Conservation (phyloP, 2,329 filamentous ascomycete genomes). For the Emmonsiellopsis sp. region DNA sequence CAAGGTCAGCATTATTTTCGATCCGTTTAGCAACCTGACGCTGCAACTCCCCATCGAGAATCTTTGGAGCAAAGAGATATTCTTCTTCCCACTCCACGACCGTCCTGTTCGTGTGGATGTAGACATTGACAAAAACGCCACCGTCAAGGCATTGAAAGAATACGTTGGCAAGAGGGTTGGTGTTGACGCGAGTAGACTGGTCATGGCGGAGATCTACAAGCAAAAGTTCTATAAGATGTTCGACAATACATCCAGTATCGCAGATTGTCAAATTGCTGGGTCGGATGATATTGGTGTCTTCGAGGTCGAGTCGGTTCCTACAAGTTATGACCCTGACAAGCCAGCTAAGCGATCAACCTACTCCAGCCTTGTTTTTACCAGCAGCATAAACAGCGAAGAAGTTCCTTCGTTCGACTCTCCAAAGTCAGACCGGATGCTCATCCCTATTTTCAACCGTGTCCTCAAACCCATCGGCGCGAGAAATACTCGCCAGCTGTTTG, state of each 20-base stretch:
- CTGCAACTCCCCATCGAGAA: conserved; percentile 82
- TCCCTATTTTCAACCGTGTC: conserved; percentile 39
- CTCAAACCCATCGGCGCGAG: conserved; percentile 18
- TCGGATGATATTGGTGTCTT: conserved; percentile 60
- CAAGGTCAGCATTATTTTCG: conserved; percentile 97
- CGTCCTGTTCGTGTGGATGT: conserved; percentile 62
- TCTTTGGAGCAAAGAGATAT: conserved; percentile 64
- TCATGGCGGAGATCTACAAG: conserved; percentile 74
- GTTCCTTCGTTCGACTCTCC: conserved; percentile 33
- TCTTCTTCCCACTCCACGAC: conserved; percentile 67
- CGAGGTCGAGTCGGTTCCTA: conserved; percentile 70
- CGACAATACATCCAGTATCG: conserved; percentile 57
- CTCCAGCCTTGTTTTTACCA: conserved; percentile 19
- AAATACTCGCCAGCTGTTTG: conserved; percentile 27
- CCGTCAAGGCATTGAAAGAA: conserved; percentile 43
- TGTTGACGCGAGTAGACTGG: conserved; percentile 49
- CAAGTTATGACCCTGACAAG: conserved; percentile 57
- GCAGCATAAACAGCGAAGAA: conserved; percentile 24
- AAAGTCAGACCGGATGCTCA: conserved; percentile 35
- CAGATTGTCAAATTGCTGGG: conserved; percentile 57
- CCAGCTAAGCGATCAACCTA: conserved; percentile 35
- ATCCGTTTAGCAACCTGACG: conserved; percentile 92
- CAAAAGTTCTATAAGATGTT: conserved; percentile 81
- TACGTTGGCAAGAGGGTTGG: conserved; percentile 45
- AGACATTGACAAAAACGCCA: conserved; percentile 63